Evolutionary conservation across 768 basidiomycete genomes (phyloP).

Genomic region (Paxillus rubicundulus): DNA sequence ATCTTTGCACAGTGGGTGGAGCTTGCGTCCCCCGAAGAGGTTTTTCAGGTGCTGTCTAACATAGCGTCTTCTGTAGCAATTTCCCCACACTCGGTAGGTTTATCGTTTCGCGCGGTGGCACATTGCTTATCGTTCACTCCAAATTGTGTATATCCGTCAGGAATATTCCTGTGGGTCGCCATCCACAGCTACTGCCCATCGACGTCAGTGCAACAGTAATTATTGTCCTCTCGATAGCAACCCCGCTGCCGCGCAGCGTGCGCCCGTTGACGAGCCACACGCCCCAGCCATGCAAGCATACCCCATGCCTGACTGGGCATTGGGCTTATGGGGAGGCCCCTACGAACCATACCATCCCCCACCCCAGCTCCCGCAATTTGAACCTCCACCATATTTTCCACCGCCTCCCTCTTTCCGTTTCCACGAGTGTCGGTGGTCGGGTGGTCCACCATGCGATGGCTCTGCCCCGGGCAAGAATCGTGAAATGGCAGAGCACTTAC

Average conservation of each 20-base stretch:
- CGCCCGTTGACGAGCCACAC: background rate
- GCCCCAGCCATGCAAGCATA: background rate
- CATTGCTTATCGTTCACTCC: background rate
- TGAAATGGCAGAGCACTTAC: constrained; percentile 30
- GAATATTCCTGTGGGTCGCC: constrained; percentile 1
- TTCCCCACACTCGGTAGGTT: constrained; percentile 7
- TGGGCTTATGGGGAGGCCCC: background rate
- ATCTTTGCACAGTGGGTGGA: background rate
- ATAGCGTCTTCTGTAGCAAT: background rate
- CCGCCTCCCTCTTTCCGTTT: constrained; percentile 5
- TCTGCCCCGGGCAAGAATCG: constrained; percentile 27
- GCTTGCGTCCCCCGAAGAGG: background rate
- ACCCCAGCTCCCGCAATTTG: constrained; percentile 14
- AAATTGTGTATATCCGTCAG: constrained; percentile 2
- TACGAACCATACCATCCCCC: background rate
- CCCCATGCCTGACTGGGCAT: background rate
- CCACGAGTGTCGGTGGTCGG: constrained; percentile 21
- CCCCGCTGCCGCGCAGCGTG: too few relatives aligned
- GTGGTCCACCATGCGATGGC: constrained; percentile 22
- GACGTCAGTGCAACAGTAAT: background rate
- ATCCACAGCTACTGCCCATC: background rate
- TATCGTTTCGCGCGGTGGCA: background rate
- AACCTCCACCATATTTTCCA: constrained; percentile 4
- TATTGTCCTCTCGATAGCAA: background rate
- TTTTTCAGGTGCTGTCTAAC: background rate